phyloP scores from a whole-genome alignment of 2,329 filamentous ascomycete genomes.

The Plectosphaerella sp. region DNA sequence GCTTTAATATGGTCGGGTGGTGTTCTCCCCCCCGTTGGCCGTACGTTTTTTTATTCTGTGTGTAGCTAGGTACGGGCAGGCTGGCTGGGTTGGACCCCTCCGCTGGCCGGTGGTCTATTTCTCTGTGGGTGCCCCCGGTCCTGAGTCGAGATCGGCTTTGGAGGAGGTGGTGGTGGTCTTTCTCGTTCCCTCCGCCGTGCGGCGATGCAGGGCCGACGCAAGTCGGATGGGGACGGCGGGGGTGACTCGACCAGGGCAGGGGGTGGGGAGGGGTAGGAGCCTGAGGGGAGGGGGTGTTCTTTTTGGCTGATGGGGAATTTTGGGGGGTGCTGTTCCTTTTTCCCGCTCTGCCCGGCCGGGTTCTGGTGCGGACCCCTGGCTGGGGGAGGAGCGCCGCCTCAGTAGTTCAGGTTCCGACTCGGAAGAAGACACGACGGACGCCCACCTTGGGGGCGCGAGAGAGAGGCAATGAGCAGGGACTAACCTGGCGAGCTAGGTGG shows the following conservation, averaged over 20 bases:
- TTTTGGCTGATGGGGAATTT: neutral
- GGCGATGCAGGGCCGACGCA: no score
- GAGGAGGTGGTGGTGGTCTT: neutral
- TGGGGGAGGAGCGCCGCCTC: no score
- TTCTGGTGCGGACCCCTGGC: no score
- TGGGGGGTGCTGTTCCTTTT: neutral
- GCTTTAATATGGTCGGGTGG: neutral
- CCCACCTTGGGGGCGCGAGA: neutral
- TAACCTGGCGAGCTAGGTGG: slow-evolving; percentile 3
- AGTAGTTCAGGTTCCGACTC: no score
- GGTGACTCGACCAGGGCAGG: no score
- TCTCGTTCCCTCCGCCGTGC: neutral
- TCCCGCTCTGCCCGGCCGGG: no score
- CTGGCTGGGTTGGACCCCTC: neutral
- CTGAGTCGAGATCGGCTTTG: neutral
- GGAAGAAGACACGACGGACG: no score
- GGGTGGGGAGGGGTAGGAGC: neutral
- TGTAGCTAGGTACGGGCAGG: neutral
- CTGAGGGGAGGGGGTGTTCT: neutral
- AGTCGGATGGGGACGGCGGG: no score
- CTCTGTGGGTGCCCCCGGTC: no score
- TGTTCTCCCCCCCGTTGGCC: neutral
- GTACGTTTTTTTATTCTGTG: neutral
- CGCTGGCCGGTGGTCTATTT: neutral
- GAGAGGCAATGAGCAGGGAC: neutral